phyloP scores from a whole-genome alignment of 768 basidiomycete genomes.

The Lentinus brumalis region DNA sequence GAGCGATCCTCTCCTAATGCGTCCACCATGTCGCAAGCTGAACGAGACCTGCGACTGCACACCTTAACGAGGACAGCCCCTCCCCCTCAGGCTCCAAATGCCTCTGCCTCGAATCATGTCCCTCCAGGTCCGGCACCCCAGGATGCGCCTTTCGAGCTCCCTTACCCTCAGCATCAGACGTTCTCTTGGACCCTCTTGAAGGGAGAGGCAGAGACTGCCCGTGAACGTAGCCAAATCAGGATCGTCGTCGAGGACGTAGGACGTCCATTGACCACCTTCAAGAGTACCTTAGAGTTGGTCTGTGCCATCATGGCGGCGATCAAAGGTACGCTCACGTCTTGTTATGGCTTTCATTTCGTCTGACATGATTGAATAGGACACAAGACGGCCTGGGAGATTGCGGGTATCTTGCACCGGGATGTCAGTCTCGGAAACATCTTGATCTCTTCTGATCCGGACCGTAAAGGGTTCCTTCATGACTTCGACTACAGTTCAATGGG shows the following conservation, averaged over 20 bases:
- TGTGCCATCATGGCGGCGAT: slow-evolving; percentile 4
- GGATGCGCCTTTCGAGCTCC: neutral
- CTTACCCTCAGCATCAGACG: slow-evolving; percentile 9
- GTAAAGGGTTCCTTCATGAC: slow-evolving; percentile 15
- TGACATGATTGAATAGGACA: slow-evolving; percentile 3
- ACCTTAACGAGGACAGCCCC: neutral
- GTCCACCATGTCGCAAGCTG: neutral
- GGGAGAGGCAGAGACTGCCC: no score
- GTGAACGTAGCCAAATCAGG: slow-evolving; percentile 16
- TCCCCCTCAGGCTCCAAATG: neutral
- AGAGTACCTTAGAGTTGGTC: neutral
- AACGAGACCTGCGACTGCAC: neutral
- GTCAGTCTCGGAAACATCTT: slow-evolving; percentile 20
- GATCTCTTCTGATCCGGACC: neutral
- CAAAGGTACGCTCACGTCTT: neutral
- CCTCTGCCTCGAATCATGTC: neutral
- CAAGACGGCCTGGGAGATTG: slow-evolving; percentile 5
- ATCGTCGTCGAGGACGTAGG: slow-evolving; percentile 11
- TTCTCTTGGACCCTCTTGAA: neutral
- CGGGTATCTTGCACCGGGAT: slow-evolving; percentile 16
- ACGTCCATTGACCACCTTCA: slow-evolving; percentile 2
- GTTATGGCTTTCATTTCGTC: neutral
- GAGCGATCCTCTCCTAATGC: neutral
- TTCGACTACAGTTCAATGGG: slow-evolving; percentile 18
- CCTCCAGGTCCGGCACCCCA: neutral